Base-by-base conservation (phyloP, 495 filamentous ascomycete species). In the Xeromyces bisporus region DNA sequence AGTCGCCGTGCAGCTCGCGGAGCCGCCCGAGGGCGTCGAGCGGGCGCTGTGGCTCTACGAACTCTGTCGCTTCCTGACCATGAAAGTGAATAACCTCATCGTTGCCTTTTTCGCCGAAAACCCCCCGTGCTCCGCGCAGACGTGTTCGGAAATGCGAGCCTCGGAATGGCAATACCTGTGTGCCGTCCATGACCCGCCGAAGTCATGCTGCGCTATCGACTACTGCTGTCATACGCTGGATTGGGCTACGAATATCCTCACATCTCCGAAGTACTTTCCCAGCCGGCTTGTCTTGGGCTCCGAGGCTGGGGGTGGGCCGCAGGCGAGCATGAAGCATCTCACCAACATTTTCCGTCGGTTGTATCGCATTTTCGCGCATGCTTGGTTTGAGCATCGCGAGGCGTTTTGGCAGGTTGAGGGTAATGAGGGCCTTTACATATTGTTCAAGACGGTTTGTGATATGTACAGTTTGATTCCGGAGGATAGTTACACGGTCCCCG, bases 81-180 rank as follows among this genome's bases (percentile, higher is more conserved):
- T 85, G 48, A 84, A 93, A 58, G 81, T 79, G 40, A 97, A 97
- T 62, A 73, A 71, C 35, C 64, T 97, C 26, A 76, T 97, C 44
- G 72, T 93, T 33, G 81, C 80, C 33, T 85, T 97, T 46, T 82
- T 94, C 43, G 77, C 81, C 43, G 91, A 96, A 52, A 64, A 64
- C 32, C 85, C 85, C 3, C 75, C 85, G 6, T 97, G 89, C 55
- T 87, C 81, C 26, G 62, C 79, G 3, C 54, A 63, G 29, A 92
- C 91, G 3, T 97, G 89, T 47, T 81, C 85, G 18, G 91, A 97
- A 53, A 97, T 97, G 89, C 85, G 91, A 39, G 89, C 91, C 2
- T 80, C 75, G 29, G 89, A 97, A 60, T 97, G 89, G 89, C 89
- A 97, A 53, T 97, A 94, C 46, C 73, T 97, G 38, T 97, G 89